A percentile compares a stretch with the other conserved stretches of the same genome.
Conservation (phyloP, 495 filamentous ascomycete species). For the Podospora tetraspora region DNA sequence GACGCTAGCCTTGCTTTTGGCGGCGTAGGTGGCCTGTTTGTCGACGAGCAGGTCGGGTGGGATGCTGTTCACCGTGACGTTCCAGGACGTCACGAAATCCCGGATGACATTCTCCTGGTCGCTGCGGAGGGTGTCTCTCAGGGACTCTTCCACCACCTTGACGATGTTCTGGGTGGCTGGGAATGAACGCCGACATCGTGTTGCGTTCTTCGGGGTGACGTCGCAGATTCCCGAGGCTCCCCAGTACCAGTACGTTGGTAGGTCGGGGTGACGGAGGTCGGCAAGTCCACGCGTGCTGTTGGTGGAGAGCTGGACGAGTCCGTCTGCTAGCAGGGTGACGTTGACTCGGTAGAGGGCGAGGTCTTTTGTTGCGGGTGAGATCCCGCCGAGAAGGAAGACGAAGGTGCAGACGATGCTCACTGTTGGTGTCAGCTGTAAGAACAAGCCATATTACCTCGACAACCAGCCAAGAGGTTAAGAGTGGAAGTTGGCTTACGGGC, state of each 20-base stretch:
- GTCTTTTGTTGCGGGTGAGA: background rate
- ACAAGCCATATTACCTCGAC: too few species aligned
- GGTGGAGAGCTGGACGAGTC: background rate
- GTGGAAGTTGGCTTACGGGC: background rate
- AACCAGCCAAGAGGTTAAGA: background rate
- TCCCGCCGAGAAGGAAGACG: slow-evolving; percentile 2
- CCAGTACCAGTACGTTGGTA: slow-evolving; percentile 2
- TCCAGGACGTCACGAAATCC: background rate
- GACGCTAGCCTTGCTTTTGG: background rate
- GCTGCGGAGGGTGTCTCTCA: background rate
- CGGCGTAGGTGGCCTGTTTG: background rate
- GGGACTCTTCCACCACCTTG: slow-evolving; percentile 1
- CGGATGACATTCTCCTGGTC: background rate
- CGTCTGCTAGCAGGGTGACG: background rate
- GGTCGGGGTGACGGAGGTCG: background rate
- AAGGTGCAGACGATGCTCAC: slow-evolving; percentile 1
- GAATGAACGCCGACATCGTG: slow-evolving; percentile 1
- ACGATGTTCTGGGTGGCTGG: background rate
- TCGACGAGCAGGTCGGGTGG: background rate
- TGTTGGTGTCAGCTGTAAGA: background rate
- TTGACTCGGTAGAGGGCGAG: slow-evolving; percentile 11
- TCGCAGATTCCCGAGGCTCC: slow-evolving; percentile 10
- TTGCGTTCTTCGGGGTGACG: background rate
- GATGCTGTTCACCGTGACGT: slow-evolving; percentile 1
- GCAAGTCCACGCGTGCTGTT: background rate